Conservation (phyloP, 2,329 filamentous ascomycete genomes). For the Monosporascus cannonballus region DNA sequence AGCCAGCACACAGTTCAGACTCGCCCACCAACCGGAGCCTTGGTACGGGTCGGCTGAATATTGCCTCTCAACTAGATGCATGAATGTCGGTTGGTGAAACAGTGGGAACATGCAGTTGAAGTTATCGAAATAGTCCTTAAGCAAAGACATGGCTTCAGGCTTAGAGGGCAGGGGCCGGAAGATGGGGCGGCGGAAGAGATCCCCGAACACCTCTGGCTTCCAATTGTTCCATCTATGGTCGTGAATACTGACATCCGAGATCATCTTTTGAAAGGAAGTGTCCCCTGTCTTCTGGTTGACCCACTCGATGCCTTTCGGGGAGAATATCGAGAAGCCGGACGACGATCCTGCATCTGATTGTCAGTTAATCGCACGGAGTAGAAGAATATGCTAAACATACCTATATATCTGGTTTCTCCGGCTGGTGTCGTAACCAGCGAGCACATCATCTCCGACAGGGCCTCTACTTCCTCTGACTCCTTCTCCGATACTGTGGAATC, state of each 20-base stretch:
- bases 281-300: constrained; percentile 98
- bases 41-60: constrained; percentile 91
- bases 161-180: constrained; percentile 81
- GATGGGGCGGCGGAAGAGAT: constrained; percentile 79
- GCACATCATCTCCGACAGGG: constrained; percentile 97
- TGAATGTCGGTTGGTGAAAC: constrained; percentile 96
- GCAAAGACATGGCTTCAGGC: constrained; percentile 77
- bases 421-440: constrained; percentile 91
- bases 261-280: constrained; percentile 89
- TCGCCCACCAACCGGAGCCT: constrained; percentile 97
- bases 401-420: constrained; percentile 93
- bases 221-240: constrained; percentile 96
- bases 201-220: constrained; percentile 95
- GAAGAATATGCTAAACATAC: constrained; percentile 38
- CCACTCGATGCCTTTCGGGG: constrained; percentile 96
- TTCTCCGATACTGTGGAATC: constrained; percentile 37
- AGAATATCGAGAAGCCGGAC: constrained; percentile 98
- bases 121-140: constrained; percentile 95
- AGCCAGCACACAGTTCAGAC: constrained; percentile 88
- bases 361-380: constrained; percentile 1
- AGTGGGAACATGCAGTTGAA: constrained; percentile 99
- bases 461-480: constrained; percentile 67
- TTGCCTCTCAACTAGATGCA: constrained; percentile 91
- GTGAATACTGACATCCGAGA: constrained; percentile 81
- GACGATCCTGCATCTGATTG: constrained; percentile 58